phyloP scores from a whole-genome alignment of 2,329 filamentous ascomycete species.

The Rhytidhysteron rufulum region DNA sequence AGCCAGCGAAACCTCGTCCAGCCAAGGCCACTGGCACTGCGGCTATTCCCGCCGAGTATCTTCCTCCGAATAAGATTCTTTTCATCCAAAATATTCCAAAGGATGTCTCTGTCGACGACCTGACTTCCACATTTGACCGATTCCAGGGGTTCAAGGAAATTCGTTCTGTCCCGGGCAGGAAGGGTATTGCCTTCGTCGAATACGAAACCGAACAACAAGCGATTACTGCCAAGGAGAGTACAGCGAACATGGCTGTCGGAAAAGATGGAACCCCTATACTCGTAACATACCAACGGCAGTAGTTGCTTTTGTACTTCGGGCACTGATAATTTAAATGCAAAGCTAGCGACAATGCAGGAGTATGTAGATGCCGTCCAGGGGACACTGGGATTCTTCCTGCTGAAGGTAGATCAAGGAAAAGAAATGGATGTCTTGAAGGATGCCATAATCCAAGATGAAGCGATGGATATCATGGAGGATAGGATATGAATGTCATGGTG shows the following conservation, averaged over 20 bases:
- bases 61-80: slow-evolving; percentile 94
- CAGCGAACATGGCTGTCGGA: slow-evolving; percentile 76
- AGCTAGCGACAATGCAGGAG: no score
- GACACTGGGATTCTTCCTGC: no score
- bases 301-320: no score
- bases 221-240: slow-evolving; percentile 90
- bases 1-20: slow-evolving; percentile 53
- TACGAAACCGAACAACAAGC: slow-evolving; percentile 88
- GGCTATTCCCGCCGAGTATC: slow-evolving; percentile 93
- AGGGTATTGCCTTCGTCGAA: slow-evolving; percentile 92
- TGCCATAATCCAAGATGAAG: no score
- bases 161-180: slow-evolving; percentile 77
- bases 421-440: no score
- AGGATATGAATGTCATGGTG: no score
- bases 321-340: no score
- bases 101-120: slow-evolving; percentile 74
- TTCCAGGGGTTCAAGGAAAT: slow-evolving; percentile 96
- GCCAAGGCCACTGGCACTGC: slow-evolving; percentile 64
- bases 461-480: no score
- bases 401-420: no score
- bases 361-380: no score
- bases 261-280: slow-evolving; percentile 75
- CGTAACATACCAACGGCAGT: slow-evolving; percentile 95
- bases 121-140: slow-evolving; percentile 76
- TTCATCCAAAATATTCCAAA: slow-evolving; percentile 92